Evolutionary conservation across 371 early-diverging fungal species (phyloP), one percentile per base, ranked within the genome.

Genomic region (Rhizopus stolonifer): DNA sequence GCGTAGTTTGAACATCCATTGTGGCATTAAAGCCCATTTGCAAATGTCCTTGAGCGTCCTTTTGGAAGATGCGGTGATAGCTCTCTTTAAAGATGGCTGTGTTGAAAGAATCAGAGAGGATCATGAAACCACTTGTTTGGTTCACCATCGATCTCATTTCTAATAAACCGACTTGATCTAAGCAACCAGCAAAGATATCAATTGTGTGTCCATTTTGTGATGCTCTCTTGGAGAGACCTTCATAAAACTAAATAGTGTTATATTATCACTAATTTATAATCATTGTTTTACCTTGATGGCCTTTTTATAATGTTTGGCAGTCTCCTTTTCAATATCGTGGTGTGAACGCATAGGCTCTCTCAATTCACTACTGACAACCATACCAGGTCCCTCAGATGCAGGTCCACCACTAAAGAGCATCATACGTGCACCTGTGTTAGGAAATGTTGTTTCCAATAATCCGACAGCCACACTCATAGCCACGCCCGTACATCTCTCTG

Each of bases 331-430:
- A 54, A 99, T 89, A 55, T 99, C 96, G 66, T 94, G 92, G 70
- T 95, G 96, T 14, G 95, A 94, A 54, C 99, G 86, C 46, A 99
- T 91, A 10, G 93, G 86, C 61, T 99, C 98, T 67, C 90, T 87
- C 48, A 99, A 84, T 65, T 96, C 98, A 15, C 84, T 76, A 14
- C 95, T 88, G 0, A 98, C 95, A 39, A 99, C 91, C 75, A 89
- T 84, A 45, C 99, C 99, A 39, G 99, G 99, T 1, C 99, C 99
- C 63, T 92, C 95, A 0, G 99, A 99, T 31, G 93, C 91, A 24
- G 99, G 92, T 25, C 99, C 99, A 54, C 99, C 99, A 45, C 88
- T 80, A 80, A 99, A 99, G 24, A 99, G 64, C 86, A 99, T 91
- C 64, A 98, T 87, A 49, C 99, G 89, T 4, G 94, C 95, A 17